Base-by-base conservation (phyloP, 1,284 basidiomycete species). In the Coniferiporia sulphurascens region DNA sequence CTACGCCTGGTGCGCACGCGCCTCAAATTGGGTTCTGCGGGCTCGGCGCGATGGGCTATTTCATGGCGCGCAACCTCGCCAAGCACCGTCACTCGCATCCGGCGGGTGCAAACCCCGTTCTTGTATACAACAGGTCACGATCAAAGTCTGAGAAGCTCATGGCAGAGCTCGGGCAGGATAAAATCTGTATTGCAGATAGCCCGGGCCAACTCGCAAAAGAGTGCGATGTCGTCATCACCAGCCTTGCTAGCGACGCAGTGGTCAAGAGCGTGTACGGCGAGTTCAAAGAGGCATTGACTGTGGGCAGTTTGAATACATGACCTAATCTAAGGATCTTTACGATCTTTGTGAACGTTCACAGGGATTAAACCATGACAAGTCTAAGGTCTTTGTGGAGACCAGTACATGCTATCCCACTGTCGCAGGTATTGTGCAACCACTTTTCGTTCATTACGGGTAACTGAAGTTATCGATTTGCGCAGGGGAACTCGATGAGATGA, bases 151-250 rank as follows among this genome's bases (percentile, higher is more conserved):
- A 88, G 62, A 74, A 76, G 46, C 78, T 90, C 1, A 68, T 75
- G 4, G 71, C 80, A 43, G 80, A 85, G 60, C 66, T 88, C 22
- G 84, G 84, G 15, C 67, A 76, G 22, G 69, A 74, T 55, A 78
- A 79, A 63, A 72, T 86, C 67, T 69, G 69, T 36, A 76, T 89
- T 49, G 86, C 86, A 3, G 72, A 80, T 21, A 74, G 74, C 57
- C 73, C 81, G 17, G 80, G 76, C 48, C 77, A 90, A 61, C 65
- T 93, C 58, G 89, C 78, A 0, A 68, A 64, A 12, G 76, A 86
- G 66, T 90, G 89, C 69, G 91, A 96, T 72, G 74, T 96, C 64
- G 81, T 96, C 67, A 76, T 96, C 69, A 90, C 90, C 46, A 87
- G 82, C 62, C 79, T 96, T 32, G 80, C 83, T 13, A 83, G 81